Evolutionary conservation across 345 rosid genomes (phyloP).

Genomic region (Erodium maritimum): DNA sequence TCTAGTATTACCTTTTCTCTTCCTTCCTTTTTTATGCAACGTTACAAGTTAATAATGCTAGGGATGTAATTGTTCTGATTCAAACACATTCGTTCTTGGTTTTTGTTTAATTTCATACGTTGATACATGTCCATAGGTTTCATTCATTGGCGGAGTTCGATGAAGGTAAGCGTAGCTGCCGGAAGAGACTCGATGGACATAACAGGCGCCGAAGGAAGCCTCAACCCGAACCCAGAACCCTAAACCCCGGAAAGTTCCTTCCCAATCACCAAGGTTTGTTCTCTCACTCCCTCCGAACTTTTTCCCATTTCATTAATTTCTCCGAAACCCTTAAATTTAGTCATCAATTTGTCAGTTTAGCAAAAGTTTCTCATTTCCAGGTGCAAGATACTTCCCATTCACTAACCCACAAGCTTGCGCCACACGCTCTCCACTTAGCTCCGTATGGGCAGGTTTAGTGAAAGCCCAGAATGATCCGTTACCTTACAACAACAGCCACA

Average conservation of each 20-base stretch:
- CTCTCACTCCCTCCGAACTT: background rate
- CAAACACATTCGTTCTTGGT: no score
- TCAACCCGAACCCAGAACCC: conserved; percentile 37
- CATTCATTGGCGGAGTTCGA: conserved; percentile 85
- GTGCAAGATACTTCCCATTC: conserved; percentile 31
- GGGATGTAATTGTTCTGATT: no score
- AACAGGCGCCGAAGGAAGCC: conserved; percentile 89
- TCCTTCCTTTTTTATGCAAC: no score
- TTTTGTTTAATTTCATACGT: no score
- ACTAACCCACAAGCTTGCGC: conserved; percentile 25
- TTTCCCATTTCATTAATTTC: background rate
- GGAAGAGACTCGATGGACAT: conserved; percentile 79
- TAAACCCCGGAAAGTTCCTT: conserved; percentile 30
- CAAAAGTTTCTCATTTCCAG: conserved; percentile 14
- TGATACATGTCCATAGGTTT: conserved; percentile 50
- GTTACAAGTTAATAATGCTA: no score
- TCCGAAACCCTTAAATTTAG: background rate
- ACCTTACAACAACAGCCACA: conserved; percentile 10
- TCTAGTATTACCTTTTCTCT: no score
- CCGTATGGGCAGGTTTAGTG: conserved; percentile 31
- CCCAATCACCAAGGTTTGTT: conserved; percentile 33
- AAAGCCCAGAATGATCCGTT: conserved; percentile 23
- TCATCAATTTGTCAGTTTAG: background rate
- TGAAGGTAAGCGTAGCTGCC: conserved; percentile 77
- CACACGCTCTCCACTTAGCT: conserved; percentile 12